Base-by-base conservation (phyloP, 306 rosid genomes). In the Datisca glomerata region DNA sequence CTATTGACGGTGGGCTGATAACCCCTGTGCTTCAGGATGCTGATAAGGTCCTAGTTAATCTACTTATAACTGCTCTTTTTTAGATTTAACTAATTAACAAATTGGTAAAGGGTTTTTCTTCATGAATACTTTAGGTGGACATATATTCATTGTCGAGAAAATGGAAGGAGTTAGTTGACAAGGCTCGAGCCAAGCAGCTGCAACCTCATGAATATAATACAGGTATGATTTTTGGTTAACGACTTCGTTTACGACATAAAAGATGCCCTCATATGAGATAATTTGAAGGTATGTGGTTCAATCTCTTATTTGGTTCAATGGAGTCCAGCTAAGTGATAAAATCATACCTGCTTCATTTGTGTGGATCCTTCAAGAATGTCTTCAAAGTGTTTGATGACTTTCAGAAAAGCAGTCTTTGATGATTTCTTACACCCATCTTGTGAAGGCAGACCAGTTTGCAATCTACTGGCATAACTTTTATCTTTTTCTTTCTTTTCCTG, bases 11-110 rank as follows among this genome's bases (percentile, higher is more conserved):
- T 8, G 97, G 95, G 18, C 53, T 89, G 58, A 83, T 89, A 60
- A 89, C 95, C 0, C 95, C 97, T 10, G 95, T 84, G 63, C 95
- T 89, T 68, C 84, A 75, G 59, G 84, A 84, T 45, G 98, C 95
- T 18, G 93, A 89, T 66, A 89, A 89, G 98, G 95, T 89, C 55
- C 27, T 36, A 48, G 12, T 52, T 18, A 3, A 13, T 59, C 39
- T 17, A 17, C 25, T 46, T 24, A 43, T 4, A 4, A 12, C 56
- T 45, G 20, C 22, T 29, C 6, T 44, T 43, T 53, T 19, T n/a
- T 33, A 23, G 18, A 25, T 15, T 51, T 47, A 15, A 51, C 24
- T 23, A 33, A n/a, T 46, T 12, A 15, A n/a, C 18, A 23, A 32
- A 10, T 41, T 57, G 17, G 56, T 2, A 38, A 45, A 43, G 14